Percentiles rank a stretch among this genome's conserved stretches.
These are phyloP conservation scores for Apostasia shenzhenica DNA, from an alignment of 106 monocot genomes.

Conservation along the genomic window DNA sequence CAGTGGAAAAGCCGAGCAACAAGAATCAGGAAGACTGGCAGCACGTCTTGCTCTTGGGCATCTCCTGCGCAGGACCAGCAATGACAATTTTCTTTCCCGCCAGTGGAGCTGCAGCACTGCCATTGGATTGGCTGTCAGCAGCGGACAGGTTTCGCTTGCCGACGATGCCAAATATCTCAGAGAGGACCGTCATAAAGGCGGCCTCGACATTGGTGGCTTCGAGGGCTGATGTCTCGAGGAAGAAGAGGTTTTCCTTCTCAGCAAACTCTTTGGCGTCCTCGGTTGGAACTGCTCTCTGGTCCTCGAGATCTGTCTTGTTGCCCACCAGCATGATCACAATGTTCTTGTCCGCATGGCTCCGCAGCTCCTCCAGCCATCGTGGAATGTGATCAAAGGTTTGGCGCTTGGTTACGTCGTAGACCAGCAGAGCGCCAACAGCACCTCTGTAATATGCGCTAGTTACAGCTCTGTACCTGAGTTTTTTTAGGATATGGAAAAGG, in stretches of 20 bases:
- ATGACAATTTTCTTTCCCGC: conserved; percentile 75
- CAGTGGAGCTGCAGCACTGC: conserved; percentile 20
- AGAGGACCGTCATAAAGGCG: conserved; percentile 69
- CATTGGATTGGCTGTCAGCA: conserved; percentile 14
- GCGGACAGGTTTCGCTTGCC: conserved; percentile 62
- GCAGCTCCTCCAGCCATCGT: conserved; percentile 87
- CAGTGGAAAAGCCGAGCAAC: no score
- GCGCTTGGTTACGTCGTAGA: conserved; percentile 92
- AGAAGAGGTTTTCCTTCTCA: conserved; percentile 83
- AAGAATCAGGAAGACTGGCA: conserved; percentile 37
- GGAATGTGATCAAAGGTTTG: conserved; percentile 93
- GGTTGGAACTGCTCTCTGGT: conserved; percentile 54
- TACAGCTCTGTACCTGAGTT: conserved; percentile 81
- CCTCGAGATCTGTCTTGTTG: conserved; percentile 84
- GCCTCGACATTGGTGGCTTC: conserved; percentile 71
- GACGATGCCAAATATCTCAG: conserved; percentile 80
- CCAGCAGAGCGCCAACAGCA: conserved; percentile 87
- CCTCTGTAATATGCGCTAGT: conserved; percentile 94
- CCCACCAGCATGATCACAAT: conserved; percentile 90
- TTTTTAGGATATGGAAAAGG: no score
- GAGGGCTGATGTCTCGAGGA: conserved; percentile 89
- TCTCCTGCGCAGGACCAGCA: conserved; percentile 82
- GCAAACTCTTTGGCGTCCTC: conserved; percentile 94
- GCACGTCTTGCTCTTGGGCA: conserved; percentile 65
- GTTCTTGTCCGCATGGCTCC: conserved; percentile 90